Conservation (phyloP, 2,329 filamentous ascomycete genomes). For the Chrysoporthe deuterocubensis region DNA sequence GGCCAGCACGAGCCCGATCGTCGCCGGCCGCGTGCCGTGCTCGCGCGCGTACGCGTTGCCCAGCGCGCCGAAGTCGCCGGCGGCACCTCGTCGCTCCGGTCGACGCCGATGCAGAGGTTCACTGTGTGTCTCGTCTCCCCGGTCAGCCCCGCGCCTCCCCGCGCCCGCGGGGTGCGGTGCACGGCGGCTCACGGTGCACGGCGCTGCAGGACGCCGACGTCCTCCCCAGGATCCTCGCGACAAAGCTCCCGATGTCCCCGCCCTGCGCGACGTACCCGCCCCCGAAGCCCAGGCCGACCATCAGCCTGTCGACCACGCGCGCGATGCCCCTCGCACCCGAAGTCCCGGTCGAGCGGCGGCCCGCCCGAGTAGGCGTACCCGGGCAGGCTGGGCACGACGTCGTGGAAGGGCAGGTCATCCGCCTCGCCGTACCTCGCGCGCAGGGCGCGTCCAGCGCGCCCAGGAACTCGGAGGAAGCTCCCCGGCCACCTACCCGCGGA, state of each 20-base stretch:
- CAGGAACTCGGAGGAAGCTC: conserved; percentile 58
- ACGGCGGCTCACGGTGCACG: conserved; percentile 33
- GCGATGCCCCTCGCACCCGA: conserved; percentile 44
- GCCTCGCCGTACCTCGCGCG: conserved; percentile 49
- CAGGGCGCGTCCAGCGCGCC: conserved; percentile 50
- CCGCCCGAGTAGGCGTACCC: conserved; percentile 55
- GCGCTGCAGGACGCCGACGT: conserved; percentile 50
- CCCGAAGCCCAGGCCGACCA: conserved; percentile 56
- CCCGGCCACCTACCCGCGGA: conserved; percentile 62
- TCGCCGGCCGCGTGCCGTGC: conserved; percentile 59
- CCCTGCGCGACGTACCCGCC: conserved; percentile 58
- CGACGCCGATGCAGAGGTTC: conserved; percentile 2
- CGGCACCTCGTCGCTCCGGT: neutral
- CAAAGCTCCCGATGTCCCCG: conserved; percentile 56
- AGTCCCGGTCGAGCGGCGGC: conserved; percentile 51
- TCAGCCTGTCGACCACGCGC: conserved; percentile 53
- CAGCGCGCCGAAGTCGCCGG: conserved; percentile 42
- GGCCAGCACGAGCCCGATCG: conserved; percentile 58
- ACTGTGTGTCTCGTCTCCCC: neutral
- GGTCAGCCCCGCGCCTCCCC: neutral
- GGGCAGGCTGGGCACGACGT: conserved; percentile 59
- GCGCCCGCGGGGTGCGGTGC: neutral
- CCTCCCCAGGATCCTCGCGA: conserved; percentile 48
- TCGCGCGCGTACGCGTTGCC: conserved; percentile 55
- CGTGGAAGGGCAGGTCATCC: conserved; percentile 56